A percentile compares a stretch with the other conserved stretches of the same genome.
phyloP scores from a whole-genome alignment of 129 eudicot genomes.

The Saposhnikovia divaricata region DNA sequence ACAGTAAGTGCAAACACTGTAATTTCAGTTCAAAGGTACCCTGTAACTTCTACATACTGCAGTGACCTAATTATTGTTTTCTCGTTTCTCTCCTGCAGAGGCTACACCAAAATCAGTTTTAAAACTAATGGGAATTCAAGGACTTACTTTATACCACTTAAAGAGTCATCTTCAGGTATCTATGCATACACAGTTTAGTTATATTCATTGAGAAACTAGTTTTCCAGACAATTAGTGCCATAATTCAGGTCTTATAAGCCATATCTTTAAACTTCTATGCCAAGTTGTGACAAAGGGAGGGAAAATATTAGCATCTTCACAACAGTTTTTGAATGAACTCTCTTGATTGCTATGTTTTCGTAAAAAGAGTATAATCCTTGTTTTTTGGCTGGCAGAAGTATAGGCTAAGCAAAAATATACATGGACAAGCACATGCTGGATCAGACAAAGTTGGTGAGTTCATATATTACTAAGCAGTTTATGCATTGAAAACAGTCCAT shows the following conservation, averaged over 20 bases:
- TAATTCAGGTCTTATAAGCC: neutral
- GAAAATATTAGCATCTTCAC: neutral
- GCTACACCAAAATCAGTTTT: slow-evolving; percentile 97
- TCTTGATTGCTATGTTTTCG: neutral
- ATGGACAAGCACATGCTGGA: slow-evolving; percentile 56
- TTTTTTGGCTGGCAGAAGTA: slow-evolving; percentile 55
- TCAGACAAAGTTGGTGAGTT: slow-evolving; percentile 50
- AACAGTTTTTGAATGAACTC: neutral
- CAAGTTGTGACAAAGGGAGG: neutral
- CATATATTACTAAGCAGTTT: neutral
- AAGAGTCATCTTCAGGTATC: slow-evolving; percentile 96
- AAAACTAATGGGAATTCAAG: slow-evolving; percentile 94
- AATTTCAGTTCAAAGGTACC: slow-evolving; percentile 1
- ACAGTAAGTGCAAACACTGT: slow-evolving; percentile 46
- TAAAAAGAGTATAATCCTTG: slow-evolving; percentile 2
- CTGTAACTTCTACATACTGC: neutral
- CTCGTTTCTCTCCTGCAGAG: slow-evolving; percentile 41
- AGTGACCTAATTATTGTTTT: slow-evolving; percentile 13
- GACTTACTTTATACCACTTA: slow-evolving; percentile 86
- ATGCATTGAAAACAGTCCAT: neutral
- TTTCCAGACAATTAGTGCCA: neutral
- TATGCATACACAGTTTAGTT: neutral
- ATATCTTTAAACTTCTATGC: neutral
- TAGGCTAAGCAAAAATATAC: slow-evolving; percentile 75
- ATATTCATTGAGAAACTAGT: neutral